Conservation (phyloP, 129 eudicot genomes). For the Daucus carota region DNA sequence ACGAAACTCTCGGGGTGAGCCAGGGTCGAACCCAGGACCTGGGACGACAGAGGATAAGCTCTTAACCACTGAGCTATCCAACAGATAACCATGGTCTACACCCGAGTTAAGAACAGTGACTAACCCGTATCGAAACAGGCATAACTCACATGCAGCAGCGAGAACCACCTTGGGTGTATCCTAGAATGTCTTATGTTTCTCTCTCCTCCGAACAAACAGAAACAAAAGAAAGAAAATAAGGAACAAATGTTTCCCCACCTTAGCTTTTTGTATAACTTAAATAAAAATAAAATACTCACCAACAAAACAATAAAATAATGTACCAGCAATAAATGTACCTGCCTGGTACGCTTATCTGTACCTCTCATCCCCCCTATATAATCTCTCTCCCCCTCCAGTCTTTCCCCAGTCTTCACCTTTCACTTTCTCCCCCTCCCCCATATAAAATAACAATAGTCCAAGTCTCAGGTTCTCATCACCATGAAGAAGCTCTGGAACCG, state of each 20-base stretch:
- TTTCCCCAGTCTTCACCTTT: constrained; percentile 3
- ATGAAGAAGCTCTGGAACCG: not conserved
- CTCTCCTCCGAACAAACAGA: not conserved
- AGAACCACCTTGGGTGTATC: not conserved
- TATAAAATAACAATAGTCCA: not conserved
- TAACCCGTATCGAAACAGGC: no score
- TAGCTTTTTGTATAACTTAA: not conserved
- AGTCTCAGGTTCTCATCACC: not conserved
- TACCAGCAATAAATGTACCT: not conserved
- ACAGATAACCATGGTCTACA: no score
- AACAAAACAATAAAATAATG: not conserved
- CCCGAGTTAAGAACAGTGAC: no score
- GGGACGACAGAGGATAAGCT: no score
- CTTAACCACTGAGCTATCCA: no score
- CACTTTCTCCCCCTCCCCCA: not conserved
- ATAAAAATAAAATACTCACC: not conserved
- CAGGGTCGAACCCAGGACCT: no score
- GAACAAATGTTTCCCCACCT: not conserved
- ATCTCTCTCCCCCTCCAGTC: not conserved
- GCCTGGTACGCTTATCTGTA: not conserved
- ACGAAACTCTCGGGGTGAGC: no score
- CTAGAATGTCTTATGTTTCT: not conserved
- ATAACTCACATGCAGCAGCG: no score
- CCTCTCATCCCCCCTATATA: not conserved
- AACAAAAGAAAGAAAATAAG: not conserved